These are phyloP conservation scores for Candida chauliodis DNA, from an alignment of 805 yeast species.

Conservation along the genomic window DNA sequence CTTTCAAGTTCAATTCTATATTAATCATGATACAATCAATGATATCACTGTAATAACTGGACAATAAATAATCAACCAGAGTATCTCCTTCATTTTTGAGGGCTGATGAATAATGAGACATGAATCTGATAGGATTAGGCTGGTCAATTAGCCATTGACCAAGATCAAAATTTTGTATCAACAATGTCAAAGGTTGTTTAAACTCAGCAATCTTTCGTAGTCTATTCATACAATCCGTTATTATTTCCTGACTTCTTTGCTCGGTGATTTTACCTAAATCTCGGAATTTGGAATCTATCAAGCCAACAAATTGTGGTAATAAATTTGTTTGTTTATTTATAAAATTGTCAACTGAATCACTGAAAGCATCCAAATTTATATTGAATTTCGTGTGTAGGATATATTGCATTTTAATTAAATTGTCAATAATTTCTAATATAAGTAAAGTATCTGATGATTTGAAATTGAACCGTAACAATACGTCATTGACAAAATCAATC, in stretches of 20 bases:
- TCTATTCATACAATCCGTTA: slow-evolving; percentile 68
- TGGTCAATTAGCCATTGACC: slow-evolving; percentile 68
- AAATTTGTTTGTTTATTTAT: slow-evolving; percentile 27
- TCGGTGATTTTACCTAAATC: slow-evolving; percentile 39
- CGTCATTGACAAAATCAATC: slow-evolving; percentile 1
- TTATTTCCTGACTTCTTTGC: slow-evolving; percentile 65
- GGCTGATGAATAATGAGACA: slow-evolving; percentile 46
- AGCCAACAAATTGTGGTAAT: slow-evolving; percentile 55
- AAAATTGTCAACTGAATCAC: slow-evolving; percentile 16
- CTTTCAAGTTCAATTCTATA: slow-evolving; percentile 57
- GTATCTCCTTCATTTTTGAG: slow-evolving; percentile 35
- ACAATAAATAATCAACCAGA: slow-evolving; percentile 49
- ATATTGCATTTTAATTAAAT: slow-evolving; percentile 21
- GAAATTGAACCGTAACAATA: slow-evolving; percentile 13
- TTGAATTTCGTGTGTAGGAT: slow-evolving; percentile 7
- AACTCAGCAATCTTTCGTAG: slow-evolving; percentile 64
- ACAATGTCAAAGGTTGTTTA: slow-evolving; percentile 45
- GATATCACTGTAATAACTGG: slow-evolving; percentile 71
- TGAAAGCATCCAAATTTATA: slow-evolving; percentile 6
- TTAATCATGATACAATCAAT: slow-evolving; percentile 68
- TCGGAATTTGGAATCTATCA: slow-evolving; percentile 46
- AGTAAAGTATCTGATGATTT: slow-evolving; percentile 23
- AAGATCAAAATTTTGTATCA: slow-evolving; percentile 50
- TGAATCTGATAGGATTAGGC: slow-evolving; percentile 44
- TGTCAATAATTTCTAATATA: slow-evolving; percentile 46